phyloP scores from a whole-genome alignment of 2,329 filamentous ascomycete species.

The Pestalotiopsis sp. region DNA sequence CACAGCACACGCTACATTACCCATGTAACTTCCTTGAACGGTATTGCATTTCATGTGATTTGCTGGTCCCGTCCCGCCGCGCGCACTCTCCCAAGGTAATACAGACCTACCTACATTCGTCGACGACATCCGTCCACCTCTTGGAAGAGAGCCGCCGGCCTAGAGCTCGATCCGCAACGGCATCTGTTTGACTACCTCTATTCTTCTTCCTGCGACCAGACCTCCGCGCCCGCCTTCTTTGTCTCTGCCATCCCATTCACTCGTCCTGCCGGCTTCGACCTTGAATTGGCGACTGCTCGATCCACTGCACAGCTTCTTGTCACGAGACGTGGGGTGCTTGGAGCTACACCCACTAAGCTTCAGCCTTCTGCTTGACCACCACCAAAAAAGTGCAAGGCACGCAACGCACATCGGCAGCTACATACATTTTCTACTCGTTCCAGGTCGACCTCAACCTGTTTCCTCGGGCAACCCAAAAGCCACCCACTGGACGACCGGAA shows the following conservation, averaged over 20 bases:
- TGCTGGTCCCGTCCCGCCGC: no score
- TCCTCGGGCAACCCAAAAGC: neutral
- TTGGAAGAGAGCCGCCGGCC: neutral
- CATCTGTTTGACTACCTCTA: neutral
- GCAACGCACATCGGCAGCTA: neutral
- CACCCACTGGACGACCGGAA: neutral
- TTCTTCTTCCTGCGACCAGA: neutral
- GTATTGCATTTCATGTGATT: no score
- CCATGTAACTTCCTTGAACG: no score
- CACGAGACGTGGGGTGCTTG: constrained; percentile 11
- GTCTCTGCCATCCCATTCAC: neutral
- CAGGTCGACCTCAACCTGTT: constrained; percentile 9
- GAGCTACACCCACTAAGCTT: constrained; percentile 2
- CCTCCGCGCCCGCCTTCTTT: neutral
- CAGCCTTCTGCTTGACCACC: constrained; percentile 3
- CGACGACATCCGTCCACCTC: no score
- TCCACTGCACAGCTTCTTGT: constrained; percentile 7
- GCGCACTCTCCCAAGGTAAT: no score
- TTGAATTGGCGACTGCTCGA: neutral
- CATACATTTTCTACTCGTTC: neutral
- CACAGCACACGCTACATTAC: neutral
- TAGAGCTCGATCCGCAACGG: neutral
- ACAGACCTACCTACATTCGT: no score
- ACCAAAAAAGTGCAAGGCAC: constrained; percentile 1
- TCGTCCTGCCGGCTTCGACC: neutral